Evolutionary conservation across 78 protist species (phyloP), one percentile per base, ranked within the genome.

Genomic region (Dictyostelium capitatum): DNA sequence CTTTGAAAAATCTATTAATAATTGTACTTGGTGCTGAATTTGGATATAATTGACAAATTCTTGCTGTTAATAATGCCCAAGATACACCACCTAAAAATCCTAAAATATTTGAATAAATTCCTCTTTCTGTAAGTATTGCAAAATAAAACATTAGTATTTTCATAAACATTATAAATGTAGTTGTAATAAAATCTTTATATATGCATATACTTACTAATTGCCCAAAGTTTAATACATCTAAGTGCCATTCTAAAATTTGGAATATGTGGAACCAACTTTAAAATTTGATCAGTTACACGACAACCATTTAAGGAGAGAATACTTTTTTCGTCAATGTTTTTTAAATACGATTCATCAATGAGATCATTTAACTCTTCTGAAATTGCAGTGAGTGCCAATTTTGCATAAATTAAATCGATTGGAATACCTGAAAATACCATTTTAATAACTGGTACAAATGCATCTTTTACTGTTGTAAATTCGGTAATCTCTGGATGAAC

Each of bases 61-160:
- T 75, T 15, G 99, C 99, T 15, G 96, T 93, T 14, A 99, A 54
- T 1, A 99, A 53, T 15, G 99, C 99, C 98, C 98, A 98, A 3
- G 98, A 83, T 56, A 99, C 70, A 69, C 99, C 99, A 17, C 99
- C 99, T 11, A 98, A 87, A 57, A 83, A 99, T 17, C 99, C 99
- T 65, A 97, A 46, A 19, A 79, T 92, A 82, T 98, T 98, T 17
- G 97, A 62, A 92, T 98, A 98, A 28, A 98, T 56, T 11, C 98
- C 99, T 56, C 99, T 83, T 87, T 51, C 95, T 97, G 41, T 12
- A 47, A 37, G 6, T 17, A 56, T 8, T 25, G 28, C 9, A 67
- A 67, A 67, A 15, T 25, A 57, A 51, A 17, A 56, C n/a, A n/a
- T n/a, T n/a, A n/a, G n/a, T n/a, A n/a, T n/a, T n/a, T n/a, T n/a